Evolutionary conservation across 2,329 filamentous ascomycete species (phyloP).

Genomic region (Blastomyces percursus): DNA sequence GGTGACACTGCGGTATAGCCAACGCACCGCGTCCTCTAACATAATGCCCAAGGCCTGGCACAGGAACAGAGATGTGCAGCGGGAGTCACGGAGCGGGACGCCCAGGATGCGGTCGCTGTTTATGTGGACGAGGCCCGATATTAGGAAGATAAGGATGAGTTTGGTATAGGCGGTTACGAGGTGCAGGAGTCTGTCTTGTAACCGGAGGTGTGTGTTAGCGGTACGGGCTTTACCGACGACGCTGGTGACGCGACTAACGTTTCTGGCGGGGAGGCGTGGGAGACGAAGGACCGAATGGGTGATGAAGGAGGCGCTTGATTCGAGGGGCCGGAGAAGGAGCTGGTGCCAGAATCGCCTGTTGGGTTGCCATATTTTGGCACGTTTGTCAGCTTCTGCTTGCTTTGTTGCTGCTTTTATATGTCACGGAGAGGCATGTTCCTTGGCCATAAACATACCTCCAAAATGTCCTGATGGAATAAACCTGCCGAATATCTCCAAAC

Average conservation of each 20-base stretch:
- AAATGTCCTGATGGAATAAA: not conserved
- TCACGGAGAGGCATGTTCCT: not conserved
- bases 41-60: slow-evolving; percentile 2
- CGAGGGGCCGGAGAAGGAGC: not conserved
- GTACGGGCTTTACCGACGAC: not conserved
- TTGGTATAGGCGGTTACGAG: not conserved
- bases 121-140: slow-evolving; percentile 2
- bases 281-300: not conserved
- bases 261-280: not conserved
- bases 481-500: not conserved
- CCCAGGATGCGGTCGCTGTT: not conserved
- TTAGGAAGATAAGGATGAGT: not conserved
- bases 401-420: not conserved
- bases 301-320: slow-evolving; percentile 1
- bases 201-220: not conserved
- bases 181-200: not conserved
- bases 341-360: slow-evolving; percentile 6
- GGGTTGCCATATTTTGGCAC: not conserved
- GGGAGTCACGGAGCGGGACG: not conserved
- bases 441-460: not conserved
- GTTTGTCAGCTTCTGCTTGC: not conserved
- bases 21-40: not conserved
- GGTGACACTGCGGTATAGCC: not conserved
- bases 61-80: not conserved
- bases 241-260: not conserved